Evolutionary conservation across 2,329 filamentous ascomycete species (phyloP).

Genomic region (Aureobasidium sp.): DNA sequence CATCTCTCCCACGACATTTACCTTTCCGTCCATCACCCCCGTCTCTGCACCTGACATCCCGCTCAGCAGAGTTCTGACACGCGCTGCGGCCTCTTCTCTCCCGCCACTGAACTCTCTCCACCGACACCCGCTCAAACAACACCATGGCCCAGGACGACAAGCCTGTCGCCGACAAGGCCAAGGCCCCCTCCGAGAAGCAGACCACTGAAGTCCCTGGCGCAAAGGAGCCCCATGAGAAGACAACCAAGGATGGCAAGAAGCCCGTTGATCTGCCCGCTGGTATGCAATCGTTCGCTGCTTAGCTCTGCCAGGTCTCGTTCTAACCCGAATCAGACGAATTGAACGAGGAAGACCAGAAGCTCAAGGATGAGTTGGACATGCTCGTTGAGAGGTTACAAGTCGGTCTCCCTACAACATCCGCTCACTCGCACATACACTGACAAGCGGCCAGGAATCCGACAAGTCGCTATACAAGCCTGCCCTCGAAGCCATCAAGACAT

Average conservation of each 20-base stretch:
- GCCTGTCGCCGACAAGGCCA: conserved; percentile 84
- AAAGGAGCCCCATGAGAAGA: conserved; percentile 49
- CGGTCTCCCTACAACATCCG: conserved; percentile 23
- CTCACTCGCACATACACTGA: neutral
- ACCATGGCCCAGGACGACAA: conserved; percentile 89
- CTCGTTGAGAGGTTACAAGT: conserved; percentile 91
- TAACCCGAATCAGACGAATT: conserved; percentile 65
- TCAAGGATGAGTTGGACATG: conserved; percentile 97
- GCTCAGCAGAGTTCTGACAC: neutral
- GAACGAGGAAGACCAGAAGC: conserved; percentile 94
- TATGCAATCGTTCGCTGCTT: neutral
- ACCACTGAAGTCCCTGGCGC: conserved; percentile 46
- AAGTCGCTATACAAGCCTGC: conserved; percentile 82
- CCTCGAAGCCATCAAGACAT: conserved; percentile 92
- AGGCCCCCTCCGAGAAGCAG: conserved; percentile 60
- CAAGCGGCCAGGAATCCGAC: conserved; percentile 64
- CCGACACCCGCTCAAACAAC: conserved; percentile 19
- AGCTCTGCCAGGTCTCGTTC: neutral
- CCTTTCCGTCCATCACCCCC: conserved; percentile 15
- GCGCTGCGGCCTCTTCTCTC: neutral
- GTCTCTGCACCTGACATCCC: neutral
- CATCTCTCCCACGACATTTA: conserved; percentile 22
- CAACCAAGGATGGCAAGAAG: conserved; percentile 62
- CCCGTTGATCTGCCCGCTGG: conserved; percentile 59
- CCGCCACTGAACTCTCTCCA: neutral